phyloP scores from a whole-genome alignment of 2,329 filamentous ascomycete species.

The Botrytis pseudocinerea region DNA sequence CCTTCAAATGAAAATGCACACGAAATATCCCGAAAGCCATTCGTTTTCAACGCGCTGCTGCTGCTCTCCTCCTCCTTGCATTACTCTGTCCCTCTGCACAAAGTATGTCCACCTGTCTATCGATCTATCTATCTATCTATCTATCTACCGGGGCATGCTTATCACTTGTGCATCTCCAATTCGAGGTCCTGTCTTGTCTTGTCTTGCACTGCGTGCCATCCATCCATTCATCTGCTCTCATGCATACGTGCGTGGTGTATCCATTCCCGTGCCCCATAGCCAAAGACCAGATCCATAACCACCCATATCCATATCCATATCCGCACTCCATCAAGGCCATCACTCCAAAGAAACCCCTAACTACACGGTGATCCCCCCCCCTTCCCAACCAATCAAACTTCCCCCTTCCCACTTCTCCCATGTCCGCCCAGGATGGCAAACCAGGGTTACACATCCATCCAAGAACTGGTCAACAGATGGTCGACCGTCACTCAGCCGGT shows the following conservation, averaged over 20 bases:
- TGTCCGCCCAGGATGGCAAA: neutral
- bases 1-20: constrained; percentile 2
- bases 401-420: neutral
- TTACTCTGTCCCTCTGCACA: neutral
- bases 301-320: neutral
- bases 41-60: neutral
- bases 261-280: neutral
- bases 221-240: neutral
- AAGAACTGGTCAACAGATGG: constrained; percentile 1
- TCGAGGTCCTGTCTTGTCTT: too few relatives aligned
- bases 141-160: neutral
- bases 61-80: too few relatives aligned
- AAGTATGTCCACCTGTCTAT: neutral
- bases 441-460: neutral
- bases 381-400: neutral
- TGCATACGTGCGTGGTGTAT: neutral
- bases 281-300: neutral
- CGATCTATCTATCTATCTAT: neutral
- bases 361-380: neutral
- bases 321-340: neutral
- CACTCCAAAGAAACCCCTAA: neutral
- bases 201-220: neutral
- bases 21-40: neutral
- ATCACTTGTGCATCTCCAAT: neutral
- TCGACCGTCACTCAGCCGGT: neutral